Evolutionary conservation across 108 stramenopile species (phyloP), one percentile per base, ranked within the genome.

Genomic region (Pseudonitzschia multiseries): DNA sequence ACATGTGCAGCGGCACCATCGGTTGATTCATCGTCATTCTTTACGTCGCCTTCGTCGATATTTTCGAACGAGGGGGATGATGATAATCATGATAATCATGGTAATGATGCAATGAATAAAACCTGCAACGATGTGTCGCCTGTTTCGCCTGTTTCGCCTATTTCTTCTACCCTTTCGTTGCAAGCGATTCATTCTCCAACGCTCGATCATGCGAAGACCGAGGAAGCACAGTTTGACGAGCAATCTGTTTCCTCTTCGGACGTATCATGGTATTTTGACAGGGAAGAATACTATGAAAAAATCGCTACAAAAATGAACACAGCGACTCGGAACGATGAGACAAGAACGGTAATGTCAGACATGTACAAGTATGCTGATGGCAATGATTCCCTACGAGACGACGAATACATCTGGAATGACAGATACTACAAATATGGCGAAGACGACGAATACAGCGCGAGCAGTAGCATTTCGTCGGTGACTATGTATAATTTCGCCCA

Each of bases 401-500:
- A 18, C 4, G 54, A 56, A 56, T 21, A 26, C 54, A 8, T 26
- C 0, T 56, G 2, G 2, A 56, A 22, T 56, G 54, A 56, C 2
- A 26, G 2, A 56, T 26, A 2, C 21, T 24, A 26, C 22, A 21
- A n/a, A n/a, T n/a, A 22, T 24, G 9, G 9, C 27, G 33, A 33
- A 15, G 10, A 40, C 8, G 61, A 62, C 15, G 61, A 62, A 62
- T 17, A 20, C 0, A 62, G 33, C 31, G 36, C 15, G 18, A 36
- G 61, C 20, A 62, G 61, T 33, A 40, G 12, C 20, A 20, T 62
- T n/a, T 62, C 61, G 36, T 40, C 61, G 33, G 10, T 62, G 57
- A 59, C 57, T 22, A 59, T 31, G 57, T 28, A 59, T 14, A 59
- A 59, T 59, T 31, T 59, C 26, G 57, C 12, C n/a, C 24, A 59